These are phyloP conservation scores for Eutrema japonicum DNA, from an alignment of 345 rosid genomes.

Conservation along the genomic window DNA sequence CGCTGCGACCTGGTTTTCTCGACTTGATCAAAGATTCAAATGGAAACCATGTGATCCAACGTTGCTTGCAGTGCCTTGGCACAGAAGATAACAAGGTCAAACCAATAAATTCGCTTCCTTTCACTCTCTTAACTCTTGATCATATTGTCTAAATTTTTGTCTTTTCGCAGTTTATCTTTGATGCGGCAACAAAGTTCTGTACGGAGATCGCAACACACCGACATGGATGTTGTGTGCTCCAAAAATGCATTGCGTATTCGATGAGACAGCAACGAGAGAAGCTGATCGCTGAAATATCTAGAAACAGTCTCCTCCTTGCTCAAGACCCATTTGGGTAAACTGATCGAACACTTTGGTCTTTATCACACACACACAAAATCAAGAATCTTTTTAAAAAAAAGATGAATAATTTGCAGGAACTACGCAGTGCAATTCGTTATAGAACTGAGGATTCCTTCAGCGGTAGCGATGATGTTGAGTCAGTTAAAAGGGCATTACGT, in stretches of 20 bases:
- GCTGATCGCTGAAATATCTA: constrained; percentile 50
- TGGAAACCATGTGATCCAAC: constrained; percentile 79
- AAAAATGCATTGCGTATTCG: constrained; percentile 59
- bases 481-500: constrained; percentile 63
- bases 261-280: constrained; percentile 51
- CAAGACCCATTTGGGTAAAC: constrained; percentile 62
- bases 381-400: not conserved
- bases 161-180: constrained; percentile 52
- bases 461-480: constrained; percentile 47
- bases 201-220: constrained; percentile 63
- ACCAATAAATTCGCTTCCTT: not conserved
- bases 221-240: constrained; percentile 72
- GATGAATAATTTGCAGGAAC: constrained; percentile 43
- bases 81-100: constrained; percentile 64
- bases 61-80: constrained; percentile 73
- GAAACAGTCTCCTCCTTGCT: constrained; percentile 56
- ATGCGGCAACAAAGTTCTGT: constrained; percentile 56
- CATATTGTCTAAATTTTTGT: not conserved
- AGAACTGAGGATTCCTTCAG: constrained; percentile 54
- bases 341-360: not conserved
- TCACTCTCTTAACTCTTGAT: constrained; percentile 1
- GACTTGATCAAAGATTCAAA: constrained; percentile 68
- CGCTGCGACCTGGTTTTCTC: constrained; percentile 64
- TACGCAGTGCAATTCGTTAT: constrained; percentile 64
- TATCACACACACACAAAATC: constrained; percentile 2